These are phyloP conservation scores for Eleusine coracana DNA, from an alignment of 176 grass and related monocot genomes.

Conservation along the genomic window DNA sequence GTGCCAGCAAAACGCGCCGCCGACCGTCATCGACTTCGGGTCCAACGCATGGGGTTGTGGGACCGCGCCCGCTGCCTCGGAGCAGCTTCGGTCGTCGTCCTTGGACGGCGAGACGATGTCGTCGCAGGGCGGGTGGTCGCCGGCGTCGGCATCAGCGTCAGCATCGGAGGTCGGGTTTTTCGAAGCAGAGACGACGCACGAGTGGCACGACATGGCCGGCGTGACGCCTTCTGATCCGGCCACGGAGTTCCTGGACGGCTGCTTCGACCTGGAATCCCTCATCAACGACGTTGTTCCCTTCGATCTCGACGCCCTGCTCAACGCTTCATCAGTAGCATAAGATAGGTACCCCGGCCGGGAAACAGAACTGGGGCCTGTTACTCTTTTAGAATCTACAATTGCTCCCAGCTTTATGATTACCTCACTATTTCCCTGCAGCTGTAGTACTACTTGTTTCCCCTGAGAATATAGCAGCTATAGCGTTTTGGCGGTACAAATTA, in stretches of 20 bases:
- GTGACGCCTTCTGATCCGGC: not conserved
- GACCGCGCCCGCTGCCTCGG: not conserved
- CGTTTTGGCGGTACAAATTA: too few relatives aligned
- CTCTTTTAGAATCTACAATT: too few relatives aligned
- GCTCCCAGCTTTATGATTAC: too few relatives aligned
- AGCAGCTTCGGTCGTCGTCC: not conserved
- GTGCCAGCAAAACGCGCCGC: not conserved
- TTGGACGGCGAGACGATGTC: not conserved
- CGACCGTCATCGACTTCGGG: slow-evolving; percentile 41
- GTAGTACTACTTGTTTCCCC: too few relatives aligned
- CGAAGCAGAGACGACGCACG: not conserved
- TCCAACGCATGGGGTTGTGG: not conserved
- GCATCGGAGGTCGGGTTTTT: slow-evolving; percentile 15
- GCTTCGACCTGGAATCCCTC: slow-evolving; percentile 41
- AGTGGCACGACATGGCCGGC: slow-evolving; percentile 4
- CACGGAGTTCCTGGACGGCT: slow-evolving; percentile 31
- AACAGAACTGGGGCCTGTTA: too few relatives aligned
- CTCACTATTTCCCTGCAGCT: too few relatives aligned
- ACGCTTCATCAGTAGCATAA: slow-evolving; percentile 9
- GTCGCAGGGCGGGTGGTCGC: slow-evolving; percentile 7
- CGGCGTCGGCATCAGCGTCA: not conserved
- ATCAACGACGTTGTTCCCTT: not conserved
- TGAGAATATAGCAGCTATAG: too few relatives aligned
- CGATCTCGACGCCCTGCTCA: not conserved
- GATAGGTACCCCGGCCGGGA: too few relatives aligned